phyloP scores from a whole-genome alignment of 2,329 filamentous ascomycete species.

The Fusarium kyushuense region DNA sequence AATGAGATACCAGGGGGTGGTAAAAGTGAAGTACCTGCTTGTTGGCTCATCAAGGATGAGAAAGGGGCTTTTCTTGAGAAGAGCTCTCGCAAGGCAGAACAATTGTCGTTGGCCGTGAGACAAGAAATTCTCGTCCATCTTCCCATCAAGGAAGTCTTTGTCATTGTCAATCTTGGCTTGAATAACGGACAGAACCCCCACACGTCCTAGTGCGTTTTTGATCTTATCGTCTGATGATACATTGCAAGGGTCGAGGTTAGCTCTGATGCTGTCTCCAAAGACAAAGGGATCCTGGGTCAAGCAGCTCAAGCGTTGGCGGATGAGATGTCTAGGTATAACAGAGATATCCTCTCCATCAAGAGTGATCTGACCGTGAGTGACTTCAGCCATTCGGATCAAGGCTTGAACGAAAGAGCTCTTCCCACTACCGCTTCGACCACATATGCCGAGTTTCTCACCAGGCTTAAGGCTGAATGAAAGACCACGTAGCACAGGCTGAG shows the following conservation, averaged over 20 bases:
- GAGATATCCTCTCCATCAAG: slow-evolving; percentile 60
- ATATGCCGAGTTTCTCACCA: slow-evolving; percentile 56
- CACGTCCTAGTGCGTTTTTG: slow-evolving; percentile 59
- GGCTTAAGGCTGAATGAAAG: slow-evolving; percentile 50
- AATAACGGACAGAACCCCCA: slow-evolving; percentile 60
- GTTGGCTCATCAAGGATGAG: slow-evolving; percentile 56
- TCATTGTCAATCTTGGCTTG: slow-evolving; percentile 53
- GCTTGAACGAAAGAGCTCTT: slow-evolving; percentile 58
- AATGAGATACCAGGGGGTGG: background rate
- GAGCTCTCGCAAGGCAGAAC: slow-evolving; percentile 50
- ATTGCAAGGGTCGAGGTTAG: slow-evolving; percentile 62
- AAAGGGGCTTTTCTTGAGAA: slow-evolving; percentile 47
- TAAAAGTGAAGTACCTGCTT: slow-evolving; percentile 48
- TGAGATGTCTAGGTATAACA: slow-evolving; percentile 42
- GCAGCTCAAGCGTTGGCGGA: slow-evolving; percentile 56
- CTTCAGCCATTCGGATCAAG: slow-evolving; percentile 62
- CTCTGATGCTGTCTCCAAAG: slow-evolving; percentile 61
- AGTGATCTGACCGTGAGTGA: slow-evolving; percentile 56
- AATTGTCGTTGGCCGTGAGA: slow-evolving; percentile 52
- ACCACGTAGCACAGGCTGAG: slow-evolving; percentile 47
- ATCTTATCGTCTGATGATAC: slow-evolving; percentile 57
- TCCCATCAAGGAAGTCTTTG: slow-evolving; percentile 48
- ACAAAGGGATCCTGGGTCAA: slow-evolving; percentile 67
- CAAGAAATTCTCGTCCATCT: slow-evolving; percentile 54
- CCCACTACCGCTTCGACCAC: slow-evolving; percentile 60